phyloP scores from a whole-genome alignment of 163 green algal genomes.

The Volvox carteri region DNA sequence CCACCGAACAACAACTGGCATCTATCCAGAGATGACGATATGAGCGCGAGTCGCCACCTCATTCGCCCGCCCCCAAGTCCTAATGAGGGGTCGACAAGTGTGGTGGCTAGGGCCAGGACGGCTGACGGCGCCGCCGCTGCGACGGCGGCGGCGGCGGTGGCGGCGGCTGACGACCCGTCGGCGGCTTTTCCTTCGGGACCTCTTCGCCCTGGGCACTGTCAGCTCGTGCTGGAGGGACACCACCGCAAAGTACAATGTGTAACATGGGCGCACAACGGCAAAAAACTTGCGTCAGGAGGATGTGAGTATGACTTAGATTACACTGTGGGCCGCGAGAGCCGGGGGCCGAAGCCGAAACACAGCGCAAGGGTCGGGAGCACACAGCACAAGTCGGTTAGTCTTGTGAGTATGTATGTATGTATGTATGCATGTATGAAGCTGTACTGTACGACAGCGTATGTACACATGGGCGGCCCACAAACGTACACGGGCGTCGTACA shows the following conservation, averaged over 20 bases:
- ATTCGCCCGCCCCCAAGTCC: too few species aligned
- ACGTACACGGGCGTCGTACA: too few species aligned
- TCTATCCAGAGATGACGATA: not conserved
- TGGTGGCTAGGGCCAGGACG: not conserved
- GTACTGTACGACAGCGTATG: not conserved
- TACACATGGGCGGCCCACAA: not conserved
- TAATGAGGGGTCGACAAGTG: not conserved
- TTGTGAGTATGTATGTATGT: not conserved
- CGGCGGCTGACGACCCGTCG: not conserved
- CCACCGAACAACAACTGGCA: not conserved
- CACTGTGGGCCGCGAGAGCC: too few species aligned
- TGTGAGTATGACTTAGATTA: too few species aligned
- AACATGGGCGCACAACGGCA: constrained; percentile 33
- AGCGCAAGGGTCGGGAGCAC: too few species aligned
- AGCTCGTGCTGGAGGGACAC: constrained; percentile 36
- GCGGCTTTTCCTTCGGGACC: not conserved
- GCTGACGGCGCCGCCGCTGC: not conserved
- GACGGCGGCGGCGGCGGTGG: not conserved
- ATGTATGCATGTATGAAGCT: not conserved
- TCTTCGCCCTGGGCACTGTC: not conserved
- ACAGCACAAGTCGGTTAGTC: not conserved
- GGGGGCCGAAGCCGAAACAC: not conserved
- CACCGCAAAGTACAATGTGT: constrained; percentile 50
- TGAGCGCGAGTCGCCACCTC: constrained; percentile 7
- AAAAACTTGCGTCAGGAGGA: constrained; percentile 28